Evolutionary conservation across 257 asterid species (phyloP).

Genomic region (Petunia axillaris): DNA sequence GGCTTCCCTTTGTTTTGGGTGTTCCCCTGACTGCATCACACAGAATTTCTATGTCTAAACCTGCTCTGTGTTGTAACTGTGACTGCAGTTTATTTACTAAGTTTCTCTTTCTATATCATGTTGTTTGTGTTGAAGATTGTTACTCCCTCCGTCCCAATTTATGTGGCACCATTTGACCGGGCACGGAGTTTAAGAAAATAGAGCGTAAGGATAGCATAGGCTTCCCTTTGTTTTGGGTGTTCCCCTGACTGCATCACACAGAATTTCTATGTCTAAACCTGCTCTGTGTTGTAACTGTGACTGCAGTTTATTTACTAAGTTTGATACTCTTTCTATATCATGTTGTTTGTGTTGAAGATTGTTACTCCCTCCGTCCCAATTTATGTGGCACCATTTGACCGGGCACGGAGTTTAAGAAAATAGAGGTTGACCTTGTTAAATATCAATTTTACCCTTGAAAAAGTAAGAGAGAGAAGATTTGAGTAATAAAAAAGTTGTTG

Average conservation of each 20-base stretch:
- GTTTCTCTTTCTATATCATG: neutral
- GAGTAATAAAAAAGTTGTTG: too few relatives aligned
- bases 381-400: too few relatives aligned
- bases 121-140: neutral
- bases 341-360: neutral
- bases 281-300: neutral
- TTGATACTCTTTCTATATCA: neutral
- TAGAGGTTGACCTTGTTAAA: too few relatives aligned
- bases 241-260: neutral
- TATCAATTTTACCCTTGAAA: too few relatives aligned
- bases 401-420: too few relatives aligned
- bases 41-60: neutral
- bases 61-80: neutral
- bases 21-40: constrained; percentile 1
- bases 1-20: neutral
- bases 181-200: too few relatives aligned
- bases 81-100: neutral
- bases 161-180: too few relatives aligned
- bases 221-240: neutral
- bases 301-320: neutral
- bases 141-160: neutral
- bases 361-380: neutral
- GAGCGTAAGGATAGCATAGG: neutral
- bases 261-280: neutral
- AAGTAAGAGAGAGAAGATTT: too few relatives aligned